phyloP scores from a whole-genome alignment of 192 early-diverging fungal species.

The Coemansia sp. region DNA sequence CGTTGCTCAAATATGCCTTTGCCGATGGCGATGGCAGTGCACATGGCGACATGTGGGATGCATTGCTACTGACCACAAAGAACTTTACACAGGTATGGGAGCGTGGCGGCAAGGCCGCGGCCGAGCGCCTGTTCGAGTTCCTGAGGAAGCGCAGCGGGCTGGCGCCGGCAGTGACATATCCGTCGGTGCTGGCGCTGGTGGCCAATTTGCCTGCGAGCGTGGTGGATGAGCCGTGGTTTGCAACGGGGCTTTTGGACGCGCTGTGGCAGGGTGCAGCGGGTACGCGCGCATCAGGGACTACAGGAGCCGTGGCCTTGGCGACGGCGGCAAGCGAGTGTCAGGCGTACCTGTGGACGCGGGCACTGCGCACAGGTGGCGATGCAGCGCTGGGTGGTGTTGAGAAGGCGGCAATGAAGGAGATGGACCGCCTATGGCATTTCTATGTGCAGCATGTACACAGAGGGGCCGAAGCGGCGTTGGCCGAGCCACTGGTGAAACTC shows the following conservation, averaged over 20 bases:
- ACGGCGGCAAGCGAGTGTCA: constrained; percentile 40
- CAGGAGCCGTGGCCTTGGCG: constrained; percentile 29
- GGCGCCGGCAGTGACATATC: constrained; percentile 60
- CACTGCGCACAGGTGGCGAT: constrained; percentile 13
- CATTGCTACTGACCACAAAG: constrained; percentile 72
- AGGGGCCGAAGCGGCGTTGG: constrained; percentile 26
- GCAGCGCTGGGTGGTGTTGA: not conserved
- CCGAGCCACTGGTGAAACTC: constrained; percentile 25
- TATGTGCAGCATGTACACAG: constrained; percentile 31
- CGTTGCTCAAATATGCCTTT: constrained; percentile 63
- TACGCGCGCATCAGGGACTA: not conserved
- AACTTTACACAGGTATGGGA: constrained; percentile 60
- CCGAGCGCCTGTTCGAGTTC: constrained; percentile 63
- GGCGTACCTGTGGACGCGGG: constrained; percentile 38
- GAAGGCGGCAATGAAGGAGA: constrained; percentile 30
- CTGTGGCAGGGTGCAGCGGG: constrained; percentile 33
- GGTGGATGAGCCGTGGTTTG: constrained; percentile 26
- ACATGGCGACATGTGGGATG: constrained; percentile 82
- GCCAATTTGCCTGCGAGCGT: constrained; percentile 52
- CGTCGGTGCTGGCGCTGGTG: constrained; percentile 71
- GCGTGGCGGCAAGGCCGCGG: constrained; percentile 20
- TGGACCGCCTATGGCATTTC: constrained; percentile 46
- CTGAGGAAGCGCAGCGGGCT: constrained; percentile 62
- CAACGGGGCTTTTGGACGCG: constrained; percentile 15
- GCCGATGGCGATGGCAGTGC: constrained; percentile 64